Evolutionary conservation across 2,329 filamentous ascomycete genomes (phyloP), one percentile per base, ranked within the genome.

Genomic region (Penicillium brasilianum): DNA sequence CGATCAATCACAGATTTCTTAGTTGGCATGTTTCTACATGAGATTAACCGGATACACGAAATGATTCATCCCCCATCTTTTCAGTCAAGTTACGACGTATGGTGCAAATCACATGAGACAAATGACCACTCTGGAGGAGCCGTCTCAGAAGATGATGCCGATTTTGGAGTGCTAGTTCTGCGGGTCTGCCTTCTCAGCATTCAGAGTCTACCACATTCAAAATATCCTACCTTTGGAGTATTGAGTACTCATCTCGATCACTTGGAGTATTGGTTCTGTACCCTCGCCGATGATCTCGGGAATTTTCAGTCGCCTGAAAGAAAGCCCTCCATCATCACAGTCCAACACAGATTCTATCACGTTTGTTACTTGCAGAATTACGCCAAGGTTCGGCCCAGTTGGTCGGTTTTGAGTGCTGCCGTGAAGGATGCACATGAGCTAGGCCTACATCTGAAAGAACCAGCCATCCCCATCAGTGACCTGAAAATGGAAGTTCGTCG

Each of bases 401-500:
- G 64, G 64, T 58, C 62, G 6, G 41, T 57, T 44, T 52, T 66
- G 13, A 65, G 53, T 53, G 49, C 53, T 14, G 57, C 64, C 5
- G 54, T 66, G 3, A 59, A 61, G 16, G 62, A 65, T 49, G 64
- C 64, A 3, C 64, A 60, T 55, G 64, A 64, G 32, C 39, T 65
- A 16, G 62, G 62, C 11, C 32, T 66, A 4, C 62, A 66, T 58
- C 46, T 59, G 10, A 62, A 64, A 32, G 58, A 62, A 4, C 58
- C 62, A 0, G 58, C 58, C 3, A 9, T 61, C 5, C 20, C 58
- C 13, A 13, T 63, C 11, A 60, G 49, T 30, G 60, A 66, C 8
- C 28, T 66, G 36, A 59, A 64, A 4, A 61, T 63, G 62, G 64
- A 66, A 14, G 50, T 65, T 34, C 62, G 64, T 32, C 55, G 64